phyloP scores from a whole-genome alignment of 1,284 basidiomycete species.

The Athelia sp. region DNA sequence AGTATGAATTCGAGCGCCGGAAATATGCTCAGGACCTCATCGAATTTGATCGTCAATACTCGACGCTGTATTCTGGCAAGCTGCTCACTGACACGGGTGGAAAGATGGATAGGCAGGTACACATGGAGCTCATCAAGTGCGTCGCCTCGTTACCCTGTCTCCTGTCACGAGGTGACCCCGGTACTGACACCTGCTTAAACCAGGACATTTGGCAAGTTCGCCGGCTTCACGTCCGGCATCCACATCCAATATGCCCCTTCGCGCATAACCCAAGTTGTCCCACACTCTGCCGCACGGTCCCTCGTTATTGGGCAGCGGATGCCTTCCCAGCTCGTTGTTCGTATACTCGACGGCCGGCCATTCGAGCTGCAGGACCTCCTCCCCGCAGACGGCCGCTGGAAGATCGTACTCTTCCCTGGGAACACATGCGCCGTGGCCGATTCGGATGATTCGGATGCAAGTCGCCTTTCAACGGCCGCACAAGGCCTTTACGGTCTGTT shows the following conservation, averaged over 20 bases:
- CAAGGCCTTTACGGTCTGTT: constrained; percentile 5
- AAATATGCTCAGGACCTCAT: constrained; percentile 80
- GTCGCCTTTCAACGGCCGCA: constrained; percentile 20
- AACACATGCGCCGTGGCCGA: constrained; percentile 34
- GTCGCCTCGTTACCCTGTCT: too few relatives aligned
- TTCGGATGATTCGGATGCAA: constrained; percentile 30
- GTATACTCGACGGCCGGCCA: constrained; percentile 59
- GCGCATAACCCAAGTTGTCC: constrained; percentile 44
- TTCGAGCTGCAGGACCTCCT: constrained; percentile 67
- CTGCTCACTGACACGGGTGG: constrained; percentile 21
- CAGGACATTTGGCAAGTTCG: constrained; percentile 56
- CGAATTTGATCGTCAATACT: constrained; percentile 73
- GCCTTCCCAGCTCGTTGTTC: constrained; percentile 52
- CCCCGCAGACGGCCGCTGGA: constrained; percentile 68
- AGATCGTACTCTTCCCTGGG: constrained; percentile 67
- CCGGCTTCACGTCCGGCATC: constrained; percentile 59
- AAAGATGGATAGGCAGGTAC: constrained; percentile 57
- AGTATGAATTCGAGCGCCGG: constrained; percentile 72
- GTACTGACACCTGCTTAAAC: too few relatives aligned
- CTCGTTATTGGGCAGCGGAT: constrained; percentile 58
- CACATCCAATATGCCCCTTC: constrained; percentile 61
- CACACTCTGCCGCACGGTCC: constrained; percentile 35
- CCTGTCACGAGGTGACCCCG: too few relatives aligned
- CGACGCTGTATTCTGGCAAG: constrained; percentile 74
- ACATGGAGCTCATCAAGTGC: constrained; percentile 59